phyloP scores from a whole-genome alignment of 164 flowering plant genomes.

The Vitis vinifera region DNA sequence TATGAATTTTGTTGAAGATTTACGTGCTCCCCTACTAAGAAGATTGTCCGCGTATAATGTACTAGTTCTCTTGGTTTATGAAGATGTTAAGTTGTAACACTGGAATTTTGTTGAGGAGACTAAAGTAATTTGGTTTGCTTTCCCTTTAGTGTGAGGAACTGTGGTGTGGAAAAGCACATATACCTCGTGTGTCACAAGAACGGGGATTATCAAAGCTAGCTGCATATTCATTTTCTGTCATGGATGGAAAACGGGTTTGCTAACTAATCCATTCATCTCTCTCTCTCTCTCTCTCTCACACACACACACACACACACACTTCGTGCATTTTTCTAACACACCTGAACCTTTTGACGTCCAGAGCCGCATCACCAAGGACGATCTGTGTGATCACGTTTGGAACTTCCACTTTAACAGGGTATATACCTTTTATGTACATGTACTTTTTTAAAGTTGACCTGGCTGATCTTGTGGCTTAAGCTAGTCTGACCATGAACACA shows the following conservation, averaged over 20 bases:
- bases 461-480: neutral
- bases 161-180: conserved; percentile 83
- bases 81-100: too few species aligned
- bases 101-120: too few species aligned
- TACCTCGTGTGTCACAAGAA: conserved; percentile 63
- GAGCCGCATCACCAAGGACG: conserved; percentile 67
- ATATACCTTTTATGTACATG: conserved; percentile 5
- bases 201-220: conserved; percentile 56
- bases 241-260: conserved; percentile 81
- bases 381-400: conserved; percentile 86
- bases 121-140: neutral
- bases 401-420: conserved; percentile 76
- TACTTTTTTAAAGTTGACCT: neutral
- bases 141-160: conserved; percentile 58
- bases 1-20: too few species aligned
- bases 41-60: too few species aligned
- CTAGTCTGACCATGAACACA: neutral
- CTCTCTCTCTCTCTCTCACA: neutral
- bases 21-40: too few species aligned
- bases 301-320: neutral
- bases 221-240: conserved; percentile 66
- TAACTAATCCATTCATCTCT: neutral
- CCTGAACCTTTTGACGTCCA: conserved; percentile 19
- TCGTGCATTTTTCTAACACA: neutral
- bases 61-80: too few species aligned